phyloP scores from a whole-genome alignment of 345 rosid genomes.

The Kernera saxatilis region DNA sequence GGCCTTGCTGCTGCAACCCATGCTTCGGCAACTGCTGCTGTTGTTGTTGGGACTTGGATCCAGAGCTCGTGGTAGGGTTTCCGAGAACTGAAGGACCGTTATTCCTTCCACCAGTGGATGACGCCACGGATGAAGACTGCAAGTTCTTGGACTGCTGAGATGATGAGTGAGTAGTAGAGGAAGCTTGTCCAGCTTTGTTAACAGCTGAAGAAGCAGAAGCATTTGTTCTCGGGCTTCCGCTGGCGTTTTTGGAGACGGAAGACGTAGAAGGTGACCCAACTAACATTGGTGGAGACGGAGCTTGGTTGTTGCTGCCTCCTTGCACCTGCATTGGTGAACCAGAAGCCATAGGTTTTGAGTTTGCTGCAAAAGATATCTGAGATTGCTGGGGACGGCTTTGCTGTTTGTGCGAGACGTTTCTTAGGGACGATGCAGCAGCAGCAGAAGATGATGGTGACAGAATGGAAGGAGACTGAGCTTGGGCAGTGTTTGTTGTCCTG shows the following conservation, averaged over 20 bases:
- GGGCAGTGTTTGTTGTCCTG: constrained; percentile 43
- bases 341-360: constrained; percentile 52
- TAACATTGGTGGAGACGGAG: constrained; percentile 57
- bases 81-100: constrained; percentile 60
- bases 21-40: constrained; percentile 53
- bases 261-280: constrained; percentile 84
- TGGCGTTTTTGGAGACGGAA: constrained; percentile 73
- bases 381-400: constrained; percentile 64
- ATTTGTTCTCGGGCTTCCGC: constrained; percentile 87
- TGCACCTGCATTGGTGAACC: constrained; percentile 44
- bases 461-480: constrained; percentile 50
- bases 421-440: constrained; percentile 49
- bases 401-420: constrained; percentile 60
- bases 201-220: constrained; percentile 45
- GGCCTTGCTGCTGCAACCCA: constrained; percentile 52
- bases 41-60: constrained; percentile 62
- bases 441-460: constrained; percentile 36
- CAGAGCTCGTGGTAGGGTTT: constrained; percentile 47
- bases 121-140: constrained; percentile 44
- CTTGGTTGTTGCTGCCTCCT: constrained; percentile 40
- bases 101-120: constrained; percentile 56
- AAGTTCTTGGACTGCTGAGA: constrained; percentile 69
- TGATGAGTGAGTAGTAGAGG: constrained; percentile 41
- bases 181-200: constrained; percentile 67
- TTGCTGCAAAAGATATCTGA: constrained; percentile 70